These are phyloP conservation scores for Solidago caesia DNA, from an alignment of 129 eudicot genomes.

Conservation along the genomic window DNA sequence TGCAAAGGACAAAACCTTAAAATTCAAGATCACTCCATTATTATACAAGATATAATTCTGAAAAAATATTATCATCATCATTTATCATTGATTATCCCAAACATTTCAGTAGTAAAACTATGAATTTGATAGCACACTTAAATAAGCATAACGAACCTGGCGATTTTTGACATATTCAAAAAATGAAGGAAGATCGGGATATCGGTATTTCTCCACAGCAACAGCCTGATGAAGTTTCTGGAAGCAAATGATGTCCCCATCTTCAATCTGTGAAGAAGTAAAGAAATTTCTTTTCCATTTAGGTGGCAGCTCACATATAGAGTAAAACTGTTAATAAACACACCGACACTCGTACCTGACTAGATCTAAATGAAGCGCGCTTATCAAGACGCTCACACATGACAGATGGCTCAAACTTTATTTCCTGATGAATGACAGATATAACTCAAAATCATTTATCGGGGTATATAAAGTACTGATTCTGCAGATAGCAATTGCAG, in stretches of 20 bases:
- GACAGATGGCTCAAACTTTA: constrained; percentile 85
- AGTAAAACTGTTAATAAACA: not conserved
- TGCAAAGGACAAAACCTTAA: constrained; percentile 32
- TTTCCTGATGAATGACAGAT: constrained; percentile 52
- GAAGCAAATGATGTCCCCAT: constrained; percentile 93
- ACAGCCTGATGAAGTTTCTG: constrained; percentile 62
- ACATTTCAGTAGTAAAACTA: not conserved
- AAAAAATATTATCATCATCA: not conserved
- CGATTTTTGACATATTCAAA: constrained; percentile 83
- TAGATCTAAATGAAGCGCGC: constrained; percentile 55
- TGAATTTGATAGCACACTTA: not conserved
- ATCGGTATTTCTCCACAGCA: constrained; percentile 45
- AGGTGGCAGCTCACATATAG: not conserved
- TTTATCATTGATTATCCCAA: not conserved
- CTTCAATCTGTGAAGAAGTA: constrained; percentile 60
- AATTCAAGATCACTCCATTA: not conserved
- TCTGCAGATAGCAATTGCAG: not conserved
- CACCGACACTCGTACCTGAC: constrained; percentile 57
- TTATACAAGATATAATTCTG: not conserved
- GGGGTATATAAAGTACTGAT: not conserved
- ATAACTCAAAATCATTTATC: not conserved
- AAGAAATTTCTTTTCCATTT: not conserved
- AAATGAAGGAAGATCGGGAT: constrained; percentile 80
- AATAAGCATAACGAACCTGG: constrained; percentile 42
- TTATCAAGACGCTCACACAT: constrained; percentile 92